Conservation (phyloP, 2,329 filamentous ascomycete species). For the Graphilbum fragrans region DNA sequence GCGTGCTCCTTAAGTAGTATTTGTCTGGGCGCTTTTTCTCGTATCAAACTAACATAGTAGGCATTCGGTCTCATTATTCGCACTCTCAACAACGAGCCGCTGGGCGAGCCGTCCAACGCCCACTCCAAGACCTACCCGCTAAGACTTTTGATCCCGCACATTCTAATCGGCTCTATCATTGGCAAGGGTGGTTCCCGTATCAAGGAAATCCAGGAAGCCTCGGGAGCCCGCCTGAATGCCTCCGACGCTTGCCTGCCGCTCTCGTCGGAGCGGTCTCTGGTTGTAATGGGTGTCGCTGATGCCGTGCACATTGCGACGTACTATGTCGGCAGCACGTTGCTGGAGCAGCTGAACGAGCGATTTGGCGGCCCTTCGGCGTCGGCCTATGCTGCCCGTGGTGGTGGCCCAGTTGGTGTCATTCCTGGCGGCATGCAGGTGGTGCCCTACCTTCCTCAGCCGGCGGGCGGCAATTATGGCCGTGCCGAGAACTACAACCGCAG, state of each 20-base stretch:
- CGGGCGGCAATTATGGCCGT: constrained; percentile 83
- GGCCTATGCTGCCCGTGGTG: constrained; percentile 92
- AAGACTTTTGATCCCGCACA: constrained; percentile 87
- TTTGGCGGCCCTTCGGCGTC: constrained; percentile 94
- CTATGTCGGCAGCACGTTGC: constrained; percentile 94
- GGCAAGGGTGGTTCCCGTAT: constrained; percentile 94
- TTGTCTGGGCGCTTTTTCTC: not conserved
- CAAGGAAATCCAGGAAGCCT: constrained; percentile 96
- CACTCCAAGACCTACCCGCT: constrained; percentile 97
- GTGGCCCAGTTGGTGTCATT: constrained; percentile 83
- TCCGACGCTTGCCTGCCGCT: constrained; percentile 90
- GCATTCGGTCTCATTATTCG: constrained; percentile 97
- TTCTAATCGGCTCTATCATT: constrained; percentile 96
- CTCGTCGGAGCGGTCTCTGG: constrained; percentile 93
- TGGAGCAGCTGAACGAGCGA: constrained; percentile 92
- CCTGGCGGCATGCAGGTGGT: constrained; percentile 98
- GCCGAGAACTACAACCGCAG: constrained; percentile 75
- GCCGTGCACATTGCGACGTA: constrained; percentile 98
- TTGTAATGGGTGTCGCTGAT: constrained; percentile 94
- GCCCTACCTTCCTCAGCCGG: constrained; percentile 90
- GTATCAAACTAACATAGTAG: constrained; percentile 27
- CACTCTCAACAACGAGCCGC: constrained; percentile 91
- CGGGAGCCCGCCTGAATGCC: constrained; percentile 88
- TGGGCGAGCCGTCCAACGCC: constrained; percentile 75
- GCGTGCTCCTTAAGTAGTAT: constrained; percentile 18